Conservation (phyloP, 257 asterid species). For the Rhazya stricta region DNA sequence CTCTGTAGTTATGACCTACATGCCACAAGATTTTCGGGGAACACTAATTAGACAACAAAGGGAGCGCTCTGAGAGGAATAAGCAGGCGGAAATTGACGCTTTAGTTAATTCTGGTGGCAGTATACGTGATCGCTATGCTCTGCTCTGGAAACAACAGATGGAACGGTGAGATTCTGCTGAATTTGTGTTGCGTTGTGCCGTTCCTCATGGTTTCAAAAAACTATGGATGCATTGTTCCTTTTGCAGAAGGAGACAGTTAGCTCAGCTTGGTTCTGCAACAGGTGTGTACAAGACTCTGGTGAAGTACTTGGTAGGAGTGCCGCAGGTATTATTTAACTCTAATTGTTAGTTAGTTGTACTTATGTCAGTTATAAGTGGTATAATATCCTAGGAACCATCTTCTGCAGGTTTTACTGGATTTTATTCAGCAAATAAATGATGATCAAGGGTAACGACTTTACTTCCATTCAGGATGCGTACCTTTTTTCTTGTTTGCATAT, state of each 20-base stretch:
- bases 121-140: slow-evolving; percentile 72
- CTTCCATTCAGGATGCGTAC: slow-evolving; percentile 17
- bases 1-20: slow-evolving; percentile 82
- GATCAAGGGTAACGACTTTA: slow-evolving; percentile 77
- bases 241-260: slow-evolving; percentile 86
- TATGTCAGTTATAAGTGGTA: background rate
- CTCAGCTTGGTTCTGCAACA: slow-evolving; percentile 96
- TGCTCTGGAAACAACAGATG: slow-evolving; percentile 97
- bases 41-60: slow-evolving; percentile 87
- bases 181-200: slow-evolving; percentile 3
- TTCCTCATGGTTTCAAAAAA: slow-evolving; percentile 11
- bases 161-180: slow-evolving; percentile 47
- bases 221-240: slow-evolving; percentile 12
- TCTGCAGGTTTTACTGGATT: slow-evolving; percentile 92
- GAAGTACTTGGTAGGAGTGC: slow-evolving; percentile 97
- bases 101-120: slow-evolving; percentile 78
- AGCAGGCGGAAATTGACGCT: slow-evolving; percentile 80
- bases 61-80: slow-evolving; percentile 98
- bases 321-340: slow-evolving; percentile 49
- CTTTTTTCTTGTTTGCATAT: slow-evolving; percentile 6
- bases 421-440: slow-evolving; percentile 83
- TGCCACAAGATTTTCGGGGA: slow-evolving; percentile 99
- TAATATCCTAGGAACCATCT: slow-evolving; percentile 3
- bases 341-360: background rate
- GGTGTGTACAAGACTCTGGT: slow-evolving; percentile 94